Evolutionary conservation across 2,329 filamentous ascomycete species (phyloP).

Genomic region (Colletotrichum lupini): DNA sequence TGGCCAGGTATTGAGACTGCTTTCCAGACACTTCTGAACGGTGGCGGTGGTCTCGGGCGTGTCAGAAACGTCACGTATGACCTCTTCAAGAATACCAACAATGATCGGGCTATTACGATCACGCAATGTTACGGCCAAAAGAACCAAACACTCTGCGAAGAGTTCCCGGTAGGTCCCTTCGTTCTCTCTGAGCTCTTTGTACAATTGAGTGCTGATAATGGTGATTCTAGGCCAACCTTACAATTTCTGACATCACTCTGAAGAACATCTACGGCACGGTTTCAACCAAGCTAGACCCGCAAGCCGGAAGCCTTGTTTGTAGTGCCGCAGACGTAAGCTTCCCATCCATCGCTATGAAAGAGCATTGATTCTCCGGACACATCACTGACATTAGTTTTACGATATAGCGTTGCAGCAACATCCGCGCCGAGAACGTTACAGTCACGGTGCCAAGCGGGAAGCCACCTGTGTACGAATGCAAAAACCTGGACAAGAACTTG

Average conservation of each 20-base stretch:
- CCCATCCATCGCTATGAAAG: background rate
- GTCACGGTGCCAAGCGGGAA: slow-evolving; percentile 59
- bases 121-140: slow-evolving; percentile 68
- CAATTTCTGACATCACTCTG: slow-evolving; percentile 43
- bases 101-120: slow-evolving; percentile 70
- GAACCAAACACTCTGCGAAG: slow-evolving; percentile 44
- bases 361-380: too few relatives aligned
- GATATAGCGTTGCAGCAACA: slow-evolving; percentile 53
- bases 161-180: slow-evolving; percentile 41
- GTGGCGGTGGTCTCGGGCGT: slow-evolving; percentile 65
- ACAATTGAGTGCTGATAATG: background rate
- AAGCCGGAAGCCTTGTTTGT: slow-evolving; percentile 43
- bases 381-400: background rate
- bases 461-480: slow-evolving; percentile 54
- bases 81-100: slow-evolving; percentile 64
- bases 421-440: slow-evolving; percentile 56
- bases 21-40: slow-evolving; percentile 67
- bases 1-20: slow-evolving; percentile 66
- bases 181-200: too few relatives aligned
- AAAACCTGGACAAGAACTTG: slow-evolving; percentile 46
- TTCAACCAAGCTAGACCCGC: slow-evolving; percentile 43
- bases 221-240: slow-evolving; percentile 34
- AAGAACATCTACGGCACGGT: slow-evolving; percentile 43
- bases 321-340: slow-evolving; percentile 42
- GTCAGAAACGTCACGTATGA: slow-evolving; percentile 73